Evolutionary conservation across 371 early-diverging fungal genomes (phyloP), one percentile per base, ranked within the genome.

Genomic region (Haplosporangium sp.): DNA sequence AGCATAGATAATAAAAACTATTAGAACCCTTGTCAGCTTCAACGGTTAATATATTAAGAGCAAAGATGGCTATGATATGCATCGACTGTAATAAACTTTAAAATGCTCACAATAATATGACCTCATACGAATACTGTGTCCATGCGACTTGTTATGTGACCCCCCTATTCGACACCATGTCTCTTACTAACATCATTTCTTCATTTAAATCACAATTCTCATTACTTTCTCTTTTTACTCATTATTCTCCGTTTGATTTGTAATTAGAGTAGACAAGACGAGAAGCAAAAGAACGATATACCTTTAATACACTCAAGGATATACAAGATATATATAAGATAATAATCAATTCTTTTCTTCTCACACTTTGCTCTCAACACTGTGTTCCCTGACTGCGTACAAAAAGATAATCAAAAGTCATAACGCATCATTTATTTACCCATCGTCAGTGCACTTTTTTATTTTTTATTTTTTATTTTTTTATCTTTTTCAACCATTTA

Each of bases 81-180:
- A 27, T 27, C 27, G 27, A 27, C 27, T 27, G 44, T 42, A 11
- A 42, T 42, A 42, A 42, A 42, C 34, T 8, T 17, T 27, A 39
- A 47, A 60, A 2, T 38, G 39, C 50, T 61, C 61, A 44, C 61
- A 44, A 27, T 27, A 27, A 27, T 27, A 52, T 63, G 50, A 50
- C 52, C 63, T 52, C 47, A 63, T 52, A n/a, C n/a, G n/a, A n/a
- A n/a, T n/a, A 40, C 17, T 13, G 13, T 39, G 63, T 19, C 65
- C 53, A 39, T 39, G 65, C 55, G 35, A 34, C 6, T 37, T n/a
- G 4, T 8, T 38, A 59, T 59, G 5, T 37, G 17, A 27, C 27
- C 27, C 48, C 48, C 48, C 48, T 48, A 13, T 48, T 48, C 17
- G 5, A 48, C 17, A 3, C 13, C 13, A n/a, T n/a, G 17, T 27